Base-by-base conservation (phyloP, 768 basidiomycete species). In the Pleurotus tuber-regium region DNA sequence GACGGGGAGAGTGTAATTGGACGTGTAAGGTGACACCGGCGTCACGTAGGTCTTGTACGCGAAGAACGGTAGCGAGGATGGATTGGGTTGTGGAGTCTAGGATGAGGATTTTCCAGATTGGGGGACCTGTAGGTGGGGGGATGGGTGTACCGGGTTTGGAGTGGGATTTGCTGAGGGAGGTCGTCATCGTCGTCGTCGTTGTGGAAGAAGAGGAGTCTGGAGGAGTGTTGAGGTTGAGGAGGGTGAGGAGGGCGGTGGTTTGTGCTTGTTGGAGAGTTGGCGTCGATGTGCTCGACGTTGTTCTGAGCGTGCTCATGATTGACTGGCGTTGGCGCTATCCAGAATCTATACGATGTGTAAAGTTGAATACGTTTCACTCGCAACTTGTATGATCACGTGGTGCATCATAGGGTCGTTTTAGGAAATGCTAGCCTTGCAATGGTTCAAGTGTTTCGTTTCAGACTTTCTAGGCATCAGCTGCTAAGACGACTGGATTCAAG, bases 11-110 rank as follows among this genome's bases (percentile, higher is more conserved):
- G 64, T 98, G 94, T 4, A 98, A 71, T 75, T 74, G 98, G 95
- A 98, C 93, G 72, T 99, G 97, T 53, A 99, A 77, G 7, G 97
- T 99, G 35, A 99, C 94, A 26, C 97, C 97, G 43, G 92, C 90
- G 62, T 98, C 96, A 51, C 97, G 81, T 55, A 99, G 76, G 70
- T 98, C 97, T 68, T 98, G 95, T 5, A 99, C 97, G 49, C 95
- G 84, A 57, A 99, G 71, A 16, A 93, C 89, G 1, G 96, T 98
- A 12, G 97, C 97, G 30, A 99, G 77, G 18, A 98, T 86, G 66
- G 98, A 97, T 67, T 98, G 97, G 19, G 93, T 96, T 59, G 88
- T 81, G 62, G 97, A 92, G 67, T 99, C 97, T 50, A 99, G 74
- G 1, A 99, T 87, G 8, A 99, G 73, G 11, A 98, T 86, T 69